Conservation (phyloP, 1,284 basidiomycete species). For the Ganoderma resinaceum region DNA sequence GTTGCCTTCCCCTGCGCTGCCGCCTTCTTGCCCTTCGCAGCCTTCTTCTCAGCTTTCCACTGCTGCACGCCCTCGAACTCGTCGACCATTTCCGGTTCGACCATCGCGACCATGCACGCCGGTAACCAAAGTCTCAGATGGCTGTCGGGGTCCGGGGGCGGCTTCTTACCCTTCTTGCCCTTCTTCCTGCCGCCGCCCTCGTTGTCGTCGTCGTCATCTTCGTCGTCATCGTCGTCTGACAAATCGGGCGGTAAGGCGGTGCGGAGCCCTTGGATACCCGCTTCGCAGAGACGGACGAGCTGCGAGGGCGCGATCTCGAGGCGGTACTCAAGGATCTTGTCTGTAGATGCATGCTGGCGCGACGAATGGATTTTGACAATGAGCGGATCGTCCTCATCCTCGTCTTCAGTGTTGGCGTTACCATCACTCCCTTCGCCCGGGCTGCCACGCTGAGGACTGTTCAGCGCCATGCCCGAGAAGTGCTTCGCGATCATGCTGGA, state of each 20-base stretch:
- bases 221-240: conserved; percentile 49
- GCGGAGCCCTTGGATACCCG: conserved; percentile 69
- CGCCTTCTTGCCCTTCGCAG: conserved; percentile 21
- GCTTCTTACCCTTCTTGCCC: conserved; percentile 46
- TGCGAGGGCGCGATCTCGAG: conserved; percentile 71
- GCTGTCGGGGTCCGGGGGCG: conserved; percentile 54
- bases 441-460: conserved; percentile 26
- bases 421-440: conserved; percentile 30
- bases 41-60: conserved; percentile 54
- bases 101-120: conserved; percentile 73
- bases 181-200: conserved; percentile 41
- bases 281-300: conserved; percentile 67
- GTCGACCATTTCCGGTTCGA: conserved; percentile 66
- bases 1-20: conserved; percentile 17
- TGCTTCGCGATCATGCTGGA: conserved; percentile 62
- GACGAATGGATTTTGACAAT: conserved; percentile 54
- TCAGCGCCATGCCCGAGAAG: conserved; percentile 54
- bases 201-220: conserved; percentile 37
- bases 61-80: conserved; percentile 61
- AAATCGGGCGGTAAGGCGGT: conserved; percentile 53
- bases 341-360: conserved; percentile 69
- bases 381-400: conserved; percentile 41
- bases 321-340: conserved; percentile 74
- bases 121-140: conserved; percentile 78
- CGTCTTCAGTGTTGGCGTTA: conserved; percentile 21